Evolutionary conservation across 371 early-diverging fungal species (phyloP), one percentile per base, ranked within the genome.

Genomic region (Saksenaea oblongispora): DNA sequence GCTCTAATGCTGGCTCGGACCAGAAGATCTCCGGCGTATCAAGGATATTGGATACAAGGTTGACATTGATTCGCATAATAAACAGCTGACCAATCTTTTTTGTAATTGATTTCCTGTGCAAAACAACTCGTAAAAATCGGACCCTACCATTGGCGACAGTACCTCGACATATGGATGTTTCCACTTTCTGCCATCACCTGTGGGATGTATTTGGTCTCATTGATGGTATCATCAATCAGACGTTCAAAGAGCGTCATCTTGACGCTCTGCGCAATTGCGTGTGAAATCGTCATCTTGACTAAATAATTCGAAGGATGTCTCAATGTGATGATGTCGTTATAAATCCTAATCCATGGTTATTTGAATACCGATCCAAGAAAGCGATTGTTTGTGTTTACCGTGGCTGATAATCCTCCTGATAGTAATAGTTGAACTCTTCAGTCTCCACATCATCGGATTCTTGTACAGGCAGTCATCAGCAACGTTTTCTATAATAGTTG

Each of bases 391-490:
- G 54, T 71, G n/a, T n/a, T n/a, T 85, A 78, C 87, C 88, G 73
- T 80, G 91, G 85, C 76, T 92, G 73, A 83, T 88, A 69, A 65
- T 81, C 56, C 71, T 80, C 70, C 75, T 90, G 92, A 79, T 96
- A 95, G 63, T 92, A 89, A 69, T 92, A 96, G 73, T 91, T 87
- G 71, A 98, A 95, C 71, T 94, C 94, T 71, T 98, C 97, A 1
- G 86, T 85, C 75, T 95, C 93, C 2, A 95, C 83, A 71, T 93
- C 94, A 17, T 85, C 86, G 15, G 80, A 67, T 37, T 85, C 86
- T 74, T 73, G 54, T 9, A 55, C 15, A 61, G 41, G 68, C 37
- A 54, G 26, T 35, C 34, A 63, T n/a, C n/a, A n/a, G 8, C 13
- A 34, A 76, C 11, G 34, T n/a, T 17, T 2, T 10, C 5, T 47